A percentile compares a stretch with the other conserved stretches of the same genome.
Conservation (phyloP, 2,329 filamentous ascomycete species). For the Neurospora crassa region DNA sequence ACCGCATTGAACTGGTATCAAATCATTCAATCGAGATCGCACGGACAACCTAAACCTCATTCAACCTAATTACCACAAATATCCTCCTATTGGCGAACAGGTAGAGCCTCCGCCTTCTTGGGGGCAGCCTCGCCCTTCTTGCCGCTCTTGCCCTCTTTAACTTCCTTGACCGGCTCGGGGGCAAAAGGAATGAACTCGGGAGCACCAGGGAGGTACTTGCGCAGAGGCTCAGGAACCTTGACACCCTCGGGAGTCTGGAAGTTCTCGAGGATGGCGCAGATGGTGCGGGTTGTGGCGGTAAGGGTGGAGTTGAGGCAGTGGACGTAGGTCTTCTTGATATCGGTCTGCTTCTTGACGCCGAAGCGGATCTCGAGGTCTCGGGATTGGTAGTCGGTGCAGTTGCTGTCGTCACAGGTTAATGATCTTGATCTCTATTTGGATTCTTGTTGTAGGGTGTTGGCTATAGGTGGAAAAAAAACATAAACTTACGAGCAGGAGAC, state of each 20-base stretch:
- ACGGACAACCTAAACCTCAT: background rate
- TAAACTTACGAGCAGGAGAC: constrained; percentile 65
- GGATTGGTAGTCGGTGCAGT: constrained; percentile 97
- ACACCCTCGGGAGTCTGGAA: constrained; percentile 76
- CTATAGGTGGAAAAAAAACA: too few species aligned
- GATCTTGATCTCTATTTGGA: background rate
- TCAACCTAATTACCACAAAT: background rate
- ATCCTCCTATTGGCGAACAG: constrained; percentile 8
- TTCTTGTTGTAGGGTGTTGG: too few species aligned
- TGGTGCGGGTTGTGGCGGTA: constrained; percentile 80
- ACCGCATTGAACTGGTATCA: background rate
- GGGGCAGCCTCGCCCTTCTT: constrained; percentile 11
- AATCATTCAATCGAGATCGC: background rate
- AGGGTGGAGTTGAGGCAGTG: constrained; percentile 76
- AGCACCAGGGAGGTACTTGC: constrained; percentile 58
- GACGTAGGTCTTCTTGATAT: constrained; percentile 84
- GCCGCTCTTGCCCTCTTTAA: constrained; percentile 36
- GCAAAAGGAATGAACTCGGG: constrained; percentile 84
- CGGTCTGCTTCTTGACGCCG: constrained; percentile 77
- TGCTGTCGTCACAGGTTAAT: constrained; percentile 27
- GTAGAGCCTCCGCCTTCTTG: constrained; percentile 14
- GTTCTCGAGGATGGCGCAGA: constrained; percentile 95
- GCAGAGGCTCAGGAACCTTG: constrained; percentile 69
- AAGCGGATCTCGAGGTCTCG: constrained; percentile 88
- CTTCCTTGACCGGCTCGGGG: constrained; percentile 74